These are phyloP conservation scores for Zopfia rhizophila DNA, from an alignment of 2,329 filamentous ascomycete species.

Conservation along the genomic window DNA sequence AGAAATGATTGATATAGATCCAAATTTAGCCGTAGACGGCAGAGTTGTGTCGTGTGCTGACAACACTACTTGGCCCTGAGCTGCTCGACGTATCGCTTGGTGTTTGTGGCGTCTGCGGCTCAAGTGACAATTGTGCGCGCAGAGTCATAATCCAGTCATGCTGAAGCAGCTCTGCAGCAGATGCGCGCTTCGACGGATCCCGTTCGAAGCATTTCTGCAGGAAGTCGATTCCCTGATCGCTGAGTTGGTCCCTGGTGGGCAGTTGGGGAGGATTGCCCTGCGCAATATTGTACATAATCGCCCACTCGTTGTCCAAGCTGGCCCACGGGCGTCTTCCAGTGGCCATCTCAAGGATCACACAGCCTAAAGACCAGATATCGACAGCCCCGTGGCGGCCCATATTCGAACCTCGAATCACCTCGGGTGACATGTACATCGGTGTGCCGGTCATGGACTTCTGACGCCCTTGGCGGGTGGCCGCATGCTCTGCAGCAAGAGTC, in stretches of 20 bases:
- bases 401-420: slow-evolving; percentile 89
- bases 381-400: slow-evolving; percentile 82
- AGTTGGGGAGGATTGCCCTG: slow-evolving; percentile 93
- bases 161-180: slow-evolving; percentile 88
- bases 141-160: slow-evolving; percentile 83
- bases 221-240: slow-evolving; percentile 86
- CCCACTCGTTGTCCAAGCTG: slow-evolving; percentile 97
- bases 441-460: slow-evolving; percentile 97
- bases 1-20: slow-evolving; percentile 2
- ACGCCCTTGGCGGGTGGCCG: slow-evolving; percentile 57
- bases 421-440: slow-evolving; percentile 99
- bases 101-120: slow-evolving; percentile 58
- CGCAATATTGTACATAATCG: slow-evolving; percentile 99
- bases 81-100: slow-evolving; percentile 41
- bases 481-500: slow-evolving; percentile 76
- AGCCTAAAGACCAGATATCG: slow-evolving; percentile 96
- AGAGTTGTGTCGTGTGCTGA: slow-evolving; percentile 44
- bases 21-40: slow-evolving; percentile 36
- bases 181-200: slow-evolving; percentile 81
- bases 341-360: slow-evolving; percentile 97
- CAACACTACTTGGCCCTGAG: slow-evolving; percentile 34
- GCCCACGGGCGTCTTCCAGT: slow-evolving; percentile 95
- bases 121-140: slow-evolving; percentile 57
- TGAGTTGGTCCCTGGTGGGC: slow-evolving; percentile 84
- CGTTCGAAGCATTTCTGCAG: slow-evolving; percentile 85